Base-by-base conservation (phyloP, 345 rosid genomes). In the Boechera stricta region DNA sequence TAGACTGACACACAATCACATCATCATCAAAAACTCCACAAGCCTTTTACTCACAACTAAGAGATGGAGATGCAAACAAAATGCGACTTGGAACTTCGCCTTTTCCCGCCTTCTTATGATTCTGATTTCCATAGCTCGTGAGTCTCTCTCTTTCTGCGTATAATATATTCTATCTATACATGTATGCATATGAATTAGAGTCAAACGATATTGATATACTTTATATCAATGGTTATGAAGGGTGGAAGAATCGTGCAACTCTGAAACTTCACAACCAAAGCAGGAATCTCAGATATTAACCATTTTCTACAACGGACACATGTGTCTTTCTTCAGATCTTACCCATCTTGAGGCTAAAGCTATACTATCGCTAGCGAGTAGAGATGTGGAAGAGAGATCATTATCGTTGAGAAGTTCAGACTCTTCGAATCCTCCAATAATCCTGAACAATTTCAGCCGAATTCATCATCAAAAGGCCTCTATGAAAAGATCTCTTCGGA, bases 31-130 rank as follows among this genome's bases (percentile, higher is more conserved):
- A 73, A 64, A 53, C 71, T 41, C 6, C 10, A 73, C 26, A 42
- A 52, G 33, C 69, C 53, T 6, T 52, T 39, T 38, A 41, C 36
- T 31, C 64, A 64, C 55, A 54, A 41, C 32, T 12, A 18, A 42
- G 12, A 53, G 47, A 73, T 73, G 71, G 55, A 73, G 36, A 73
- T 73, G 54, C 71, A 73, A 53, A 64, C 18, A n/a, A 64, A 45
- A 0, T 73, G 77, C 71, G 77, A 73, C 55, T 73, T 73, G 77
- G 77, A 64, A 73, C 77, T 73, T 63, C 63, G 71, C 16, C 71
- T 73, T 64, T 35, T 54, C 33, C 26, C 64, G 41, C 44, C 70
- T 73, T 15, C 44, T 35, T 41, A 59, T 35, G 61, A 18, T 21
- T 54, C 71, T 49, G 7, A 49, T 49, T 49, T 49, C 32, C 32